A percentile compares a stretch with the other conserved stretches of the same genome.
These are phyloP conservation scores for Dunaliella sp. DNA, from an alignment of 139 green algal genomes.

Conservation along the genomic window DNA sequence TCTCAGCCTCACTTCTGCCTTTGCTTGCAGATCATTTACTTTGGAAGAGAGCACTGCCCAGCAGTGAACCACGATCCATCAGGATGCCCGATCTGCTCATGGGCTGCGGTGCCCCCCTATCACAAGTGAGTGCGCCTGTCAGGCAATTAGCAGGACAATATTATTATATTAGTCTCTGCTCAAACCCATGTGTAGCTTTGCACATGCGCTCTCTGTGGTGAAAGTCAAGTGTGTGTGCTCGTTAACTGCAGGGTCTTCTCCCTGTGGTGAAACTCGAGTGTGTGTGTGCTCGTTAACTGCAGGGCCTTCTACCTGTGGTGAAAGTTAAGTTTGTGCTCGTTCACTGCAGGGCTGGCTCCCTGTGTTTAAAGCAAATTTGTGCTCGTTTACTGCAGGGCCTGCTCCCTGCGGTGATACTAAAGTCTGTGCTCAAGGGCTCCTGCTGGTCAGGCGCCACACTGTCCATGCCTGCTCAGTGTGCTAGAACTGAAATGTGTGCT, in stretches of 20 bases:
- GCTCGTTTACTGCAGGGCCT: neutral
- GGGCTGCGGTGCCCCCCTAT: constrained; percentile 54
- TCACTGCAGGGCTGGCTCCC: neutral
- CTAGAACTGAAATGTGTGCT: neutral
- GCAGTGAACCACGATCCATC: constrained; percentile 65
- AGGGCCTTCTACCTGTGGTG: neutral
- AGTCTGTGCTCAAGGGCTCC: neutral
- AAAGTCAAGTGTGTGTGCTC: neutral
- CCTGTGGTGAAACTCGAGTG: neutral
- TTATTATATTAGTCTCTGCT: neutral
- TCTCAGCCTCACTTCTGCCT: constrained; percentile 19
- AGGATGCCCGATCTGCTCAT: constrained; percentile 78
- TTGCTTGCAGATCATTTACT: constrained; percentile 75
- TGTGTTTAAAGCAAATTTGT: neutral
- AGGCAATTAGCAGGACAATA: neutral
- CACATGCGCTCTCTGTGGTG: neutral
- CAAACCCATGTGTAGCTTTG: neutral
- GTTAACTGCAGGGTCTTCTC: neutral
- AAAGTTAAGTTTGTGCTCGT: neutral
- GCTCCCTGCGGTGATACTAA: neutral
- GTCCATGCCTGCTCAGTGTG: too few relatives aligned
- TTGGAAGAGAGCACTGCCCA: constrained; percentile 81
- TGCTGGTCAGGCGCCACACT: too few relatives aligned
- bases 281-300: neutral
- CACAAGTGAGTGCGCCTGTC: constrained; percentile 17